These are phyloP conservation scores for Hymenotorrendiella dingleyae DNA, from an alignment of 2,329 filamentous ascomycete genomes.

Conservation along the genomic window DNA sequence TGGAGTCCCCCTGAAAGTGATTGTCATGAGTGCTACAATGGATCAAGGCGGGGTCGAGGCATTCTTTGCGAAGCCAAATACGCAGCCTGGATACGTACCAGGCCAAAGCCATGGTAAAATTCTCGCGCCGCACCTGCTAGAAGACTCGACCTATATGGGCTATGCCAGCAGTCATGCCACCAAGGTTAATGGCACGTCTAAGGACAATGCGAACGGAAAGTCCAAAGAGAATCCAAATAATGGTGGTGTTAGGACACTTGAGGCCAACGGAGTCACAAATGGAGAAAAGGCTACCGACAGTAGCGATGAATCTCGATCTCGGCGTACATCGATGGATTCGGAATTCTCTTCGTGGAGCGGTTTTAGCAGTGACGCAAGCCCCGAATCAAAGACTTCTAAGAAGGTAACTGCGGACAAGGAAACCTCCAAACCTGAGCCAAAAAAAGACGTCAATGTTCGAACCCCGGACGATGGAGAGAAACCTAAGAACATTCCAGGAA, in stretches of 20 bases:
- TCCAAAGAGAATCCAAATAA: slow-evolving; percentile 9
- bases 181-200: too few relatives aligned
- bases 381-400: slow-evolving; percentile 5
- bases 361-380: too few relatives aligned
- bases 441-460: neutral
- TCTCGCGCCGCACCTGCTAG: slow-evolving; percentile 21
- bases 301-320: slow-evolving; percentile 6
- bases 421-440: neutral
- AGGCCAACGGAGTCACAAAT: slow-evolving; percentile 1
- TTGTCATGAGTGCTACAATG: slow-evolving; percentile 96
- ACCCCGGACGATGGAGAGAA: neutral
- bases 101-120: slow-evolving; percentile 23
- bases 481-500: neutral
- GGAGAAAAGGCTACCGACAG: neutral
- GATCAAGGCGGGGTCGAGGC: slow-evolving; percentile 71
- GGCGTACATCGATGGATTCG: slow-evolving; percentile 13
- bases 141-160: too few relatives aligned
- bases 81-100: slow-evolving; percentile 26
- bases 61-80: slow-evolving; percentile 55
- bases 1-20: slow-evolving; percentile 73
- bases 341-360: slow-evolving; percentile 20
- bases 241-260: neutral
- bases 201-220: slow-evolving; percentile 2
- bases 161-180: too few relatives aligned
- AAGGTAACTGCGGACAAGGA: slow-evolving; percentile 7